These are phyloP conservation scores for Panicum virgatum DNA, from an alignment of 202 grass and related monocot genomes.

Conservation along the genomic window DNA sequence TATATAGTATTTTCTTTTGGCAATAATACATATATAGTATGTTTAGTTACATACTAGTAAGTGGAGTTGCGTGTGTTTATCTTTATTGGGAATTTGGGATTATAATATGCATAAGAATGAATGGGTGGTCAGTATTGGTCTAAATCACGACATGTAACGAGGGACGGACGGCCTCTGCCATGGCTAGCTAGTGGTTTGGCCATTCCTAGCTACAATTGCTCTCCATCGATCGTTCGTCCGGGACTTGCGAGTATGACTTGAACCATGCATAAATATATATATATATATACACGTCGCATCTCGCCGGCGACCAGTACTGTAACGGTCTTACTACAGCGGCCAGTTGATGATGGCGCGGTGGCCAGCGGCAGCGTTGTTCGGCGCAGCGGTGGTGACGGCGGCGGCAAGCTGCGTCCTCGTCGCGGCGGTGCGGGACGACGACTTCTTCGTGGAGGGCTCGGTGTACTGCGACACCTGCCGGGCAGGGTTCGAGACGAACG, in stretches of 20 bases:
- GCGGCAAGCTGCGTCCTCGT: neutral
- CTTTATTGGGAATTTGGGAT: no score
- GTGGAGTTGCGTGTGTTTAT: no score
- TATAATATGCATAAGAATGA: no score
- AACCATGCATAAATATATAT: no score
- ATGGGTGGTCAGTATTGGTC: neutral
- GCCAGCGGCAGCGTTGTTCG: neutral
- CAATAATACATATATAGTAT: no score
- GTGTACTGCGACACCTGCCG: constrained; percentile 92
- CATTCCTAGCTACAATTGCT: neutral
- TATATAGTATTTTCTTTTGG: no score
- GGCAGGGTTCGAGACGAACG: constrained; percentile 68
- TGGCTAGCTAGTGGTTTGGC: neutral
- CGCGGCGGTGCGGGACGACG: neutral
- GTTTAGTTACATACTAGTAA: no score
- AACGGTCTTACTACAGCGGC: neutral
- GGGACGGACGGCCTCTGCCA: neutral
- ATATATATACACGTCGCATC: neutral
- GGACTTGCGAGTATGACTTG: no score
- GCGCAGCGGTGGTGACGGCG: neutral
- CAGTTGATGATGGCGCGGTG: neutral
- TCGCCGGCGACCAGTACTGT: neutral
- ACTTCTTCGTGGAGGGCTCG: constrained; percentile 64
- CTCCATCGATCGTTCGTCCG: neutral
- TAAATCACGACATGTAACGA: neutral